Evolutionary conservation across 1,139 yeast species (phyloP).

Genomic region (Yamadazyma siamensis): DNA sequence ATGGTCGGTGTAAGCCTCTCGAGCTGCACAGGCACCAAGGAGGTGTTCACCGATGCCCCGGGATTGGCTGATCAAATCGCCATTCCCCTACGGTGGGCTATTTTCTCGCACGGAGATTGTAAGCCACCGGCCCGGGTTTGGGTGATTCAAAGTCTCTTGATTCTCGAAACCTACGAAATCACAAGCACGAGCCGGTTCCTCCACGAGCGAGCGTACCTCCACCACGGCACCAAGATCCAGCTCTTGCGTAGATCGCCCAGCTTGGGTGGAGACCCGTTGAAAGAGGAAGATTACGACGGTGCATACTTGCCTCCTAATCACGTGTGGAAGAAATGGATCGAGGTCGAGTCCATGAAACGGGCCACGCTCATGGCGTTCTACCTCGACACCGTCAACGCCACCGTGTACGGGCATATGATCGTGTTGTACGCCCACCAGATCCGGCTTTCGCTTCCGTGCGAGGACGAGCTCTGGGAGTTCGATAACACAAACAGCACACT

Average conservation of each 20-base stretch:
- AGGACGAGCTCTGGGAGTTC: slow-evolving; percentile 29
- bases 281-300: slow-evolving; percentile 18
- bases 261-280: slow-evolving; percentile 58
- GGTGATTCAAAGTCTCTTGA: slow-evolving; percentile 59
- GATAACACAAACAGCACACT: slow-evolving; percentile 14
- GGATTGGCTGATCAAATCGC: slow-evolving; percentile 43
- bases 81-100: slow-evolving; percentile 58
- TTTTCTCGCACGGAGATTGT: slow-evolving; percentile 53
- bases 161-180: slow-evolving; percentile 63
- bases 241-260: slow-evolving; percentile 65
- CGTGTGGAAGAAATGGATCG: slow-evolving; percentile 31
- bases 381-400: slow-evolving; percentile 29
- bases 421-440: slow-evolving; percentile 30
- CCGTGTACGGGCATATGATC: slow-evolving; percentile 29
- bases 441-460: slow-evolving; percentile 28
- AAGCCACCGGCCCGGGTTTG: slow-evolving; percentile 55
- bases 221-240: slow-evolving; percentile 73
- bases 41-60: slow-evolving; percentile 16
- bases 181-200: slow-evolving; percentile 39
- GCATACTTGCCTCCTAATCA: slow-evolving; percentile 13
- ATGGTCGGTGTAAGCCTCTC: slow-evolving; percentile 50
- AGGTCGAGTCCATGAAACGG: slow-evolving; percentile 30
- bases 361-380: slow-evolving; percentile 31
- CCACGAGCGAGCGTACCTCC: slow-evolving; percentile 70
- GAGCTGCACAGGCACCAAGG: slow-evolving; percentile 15